Evolutionary conservation across 495 filamentous ascomycete species (phyloP).

Genomic region (Aspergillus indologenus): DNA sequence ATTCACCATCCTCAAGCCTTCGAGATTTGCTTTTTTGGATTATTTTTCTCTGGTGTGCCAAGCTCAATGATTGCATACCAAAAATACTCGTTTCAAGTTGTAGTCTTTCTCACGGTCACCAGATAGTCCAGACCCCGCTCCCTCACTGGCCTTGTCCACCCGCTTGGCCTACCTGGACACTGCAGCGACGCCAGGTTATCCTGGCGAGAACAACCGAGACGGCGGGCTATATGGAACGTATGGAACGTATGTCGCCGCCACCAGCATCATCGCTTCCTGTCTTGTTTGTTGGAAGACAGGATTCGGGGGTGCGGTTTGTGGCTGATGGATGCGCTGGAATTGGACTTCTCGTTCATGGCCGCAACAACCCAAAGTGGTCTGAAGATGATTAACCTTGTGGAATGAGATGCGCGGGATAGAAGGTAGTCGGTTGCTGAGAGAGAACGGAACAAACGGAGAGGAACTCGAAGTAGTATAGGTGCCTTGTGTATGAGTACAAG

Average conservation of each 20-base stretch:
- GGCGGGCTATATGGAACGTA: constrained; percentile 4
- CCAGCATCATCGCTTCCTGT: constrained; percentile 2
- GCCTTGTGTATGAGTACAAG: background rate
- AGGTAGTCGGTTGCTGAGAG: background rate
- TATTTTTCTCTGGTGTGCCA: constrained; percentile 18
- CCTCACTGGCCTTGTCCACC: constrained; percentile 13
- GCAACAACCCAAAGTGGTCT: too few relatives aligned
- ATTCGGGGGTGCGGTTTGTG: background rate
- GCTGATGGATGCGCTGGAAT: constrained; percentile 2
- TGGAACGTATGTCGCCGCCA: constrained; percentile 9
- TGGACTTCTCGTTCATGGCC: too few relatives aligned
- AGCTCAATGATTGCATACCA: constrained; percentile 21
- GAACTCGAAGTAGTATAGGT: background rate
- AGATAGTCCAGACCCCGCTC: constrained; percentile 21
- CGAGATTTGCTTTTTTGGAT: constrained; percentile 17
- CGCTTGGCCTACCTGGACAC: constrained; percentile 24
- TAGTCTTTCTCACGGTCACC: constrained; percentile 34
- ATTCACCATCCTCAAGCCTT: background rate
- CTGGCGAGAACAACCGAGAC: constrained; percentile 3
- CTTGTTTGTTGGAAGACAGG: background rate
- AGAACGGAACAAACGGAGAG: background rate
- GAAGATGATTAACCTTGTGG: too few relatives aligned
- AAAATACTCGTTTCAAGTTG: constrained; percentile 18
- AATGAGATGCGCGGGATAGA: background rate
- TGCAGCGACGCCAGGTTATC: constrained; percentile 13